phyloP scores from a whole-genome alignment of 2,329 filamentous ascomycete species.

The Thelonectria discophora region DNA sequence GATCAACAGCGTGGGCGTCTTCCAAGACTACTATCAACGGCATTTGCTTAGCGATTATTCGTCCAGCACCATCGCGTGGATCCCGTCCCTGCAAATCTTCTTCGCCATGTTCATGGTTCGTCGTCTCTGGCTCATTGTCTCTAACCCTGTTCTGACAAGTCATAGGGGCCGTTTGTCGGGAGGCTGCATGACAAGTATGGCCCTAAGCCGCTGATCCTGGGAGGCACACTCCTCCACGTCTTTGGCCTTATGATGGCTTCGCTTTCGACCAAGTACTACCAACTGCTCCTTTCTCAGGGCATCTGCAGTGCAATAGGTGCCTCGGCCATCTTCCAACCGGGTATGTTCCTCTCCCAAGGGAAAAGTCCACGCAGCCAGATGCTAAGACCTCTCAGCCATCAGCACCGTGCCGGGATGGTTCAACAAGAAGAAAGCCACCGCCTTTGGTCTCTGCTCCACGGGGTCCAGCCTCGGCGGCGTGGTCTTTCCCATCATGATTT shows the following conservation, averaged over 20 bases:
- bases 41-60: conserved; percentile 57
- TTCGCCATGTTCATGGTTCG: conserved; percentile 59
- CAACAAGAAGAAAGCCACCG: conserved; percentile 44
- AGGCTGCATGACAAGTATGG: conserved; percentile 70
- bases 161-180: conserved; percentile 66
- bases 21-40: conserved; percentile 65
- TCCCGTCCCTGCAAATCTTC: conserved; percentile 63
- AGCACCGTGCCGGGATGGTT: conserved; percentile 48
- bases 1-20: conserved; percentile 58
- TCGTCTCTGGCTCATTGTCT: neutral
- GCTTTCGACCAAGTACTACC: conserved; percentile 53
- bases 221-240: conserved; percentile 64
- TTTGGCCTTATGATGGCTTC: conserved; percentile 72
- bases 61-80: conserved; percentile 66
- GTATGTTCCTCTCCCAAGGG: conserved; percentile 25
- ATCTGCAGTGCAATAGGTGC: conserved; percentile 49
- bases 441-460: conserved; percentile 49
- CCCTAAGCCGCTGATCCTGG: conserved; percentile 62
- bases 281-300: conserved; percentile 52
- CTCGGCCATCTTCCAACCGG: conserved; percentile 45
- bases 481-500: conserved; percentile 54
- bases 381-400: conserved; percentile 33
- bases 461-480: conserved; percentile 52
- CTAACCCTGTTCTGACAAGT: neutral
- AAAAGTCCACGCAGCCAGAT: neutral